Base-by-base conservation (phyloP, 371 early-diverging fungal species). In the Thermomucor indicae-seudaticae region DNA sequence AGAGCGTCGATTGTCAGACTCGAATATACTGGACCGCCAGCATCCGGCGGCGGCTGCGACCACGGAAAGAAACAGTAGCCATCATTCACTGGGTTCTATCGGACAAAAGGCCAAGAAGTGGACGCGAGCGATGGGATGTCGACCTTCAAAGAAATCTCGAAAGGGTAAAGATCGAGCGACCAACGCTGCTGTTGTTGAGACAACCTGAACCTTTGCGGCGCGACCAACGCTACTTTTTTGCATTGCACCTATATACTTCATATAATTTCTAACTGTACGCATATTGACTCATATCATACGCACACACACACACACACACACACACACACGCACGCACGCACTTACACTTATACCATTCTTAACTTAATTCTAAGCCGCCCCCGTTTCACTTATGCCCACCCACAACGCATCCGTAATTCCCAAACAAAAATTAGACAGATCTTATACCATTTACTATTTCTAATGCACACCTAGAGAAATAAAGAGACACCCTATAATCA, bases 91-190 rank as follows among this genome's bases (percentile, higher is more conserved):
- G n/a, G n/a, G n/a, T n/a, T 29, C 47, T 12, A 3, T 47, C 7
- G 37, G 35, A 23, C 34, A 22, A 2, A 16, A 16, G 16, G 47
- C 47, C 11, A 35, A 22, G 31, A 14, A 22, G 17, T 47, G 32
- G 32, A 34, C 47, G 2, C 32, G 31, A 1, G 22, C 37, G 8
- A 34, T 51, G n/a, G 24, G 24, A 29, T 49, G 38, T 40, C 39
- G 49, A 10, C 49, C 49, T 10, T 23, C 27, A 7, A 49, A 49
- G 32, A 37, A 39, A 25, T 35, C 52, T 27, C 43, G 31, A 31
- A 50, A 51, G 25, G 44, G 52, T 34, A 51, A 51, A 25, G 44
- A 51, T 17, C 52, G 44, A 4, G 44, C 52, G 39, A 39, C 20
- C 6, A 16, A 39, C 14, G 16, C 8, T 6, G 39, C 20, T 39